A percentile compares a stretch with the other conserved stretches of the same genome.
phyloP scores from a whole-genome alignment of 768 basidiomycete genomes.

The Lactarius hengduanensis region DNA sequence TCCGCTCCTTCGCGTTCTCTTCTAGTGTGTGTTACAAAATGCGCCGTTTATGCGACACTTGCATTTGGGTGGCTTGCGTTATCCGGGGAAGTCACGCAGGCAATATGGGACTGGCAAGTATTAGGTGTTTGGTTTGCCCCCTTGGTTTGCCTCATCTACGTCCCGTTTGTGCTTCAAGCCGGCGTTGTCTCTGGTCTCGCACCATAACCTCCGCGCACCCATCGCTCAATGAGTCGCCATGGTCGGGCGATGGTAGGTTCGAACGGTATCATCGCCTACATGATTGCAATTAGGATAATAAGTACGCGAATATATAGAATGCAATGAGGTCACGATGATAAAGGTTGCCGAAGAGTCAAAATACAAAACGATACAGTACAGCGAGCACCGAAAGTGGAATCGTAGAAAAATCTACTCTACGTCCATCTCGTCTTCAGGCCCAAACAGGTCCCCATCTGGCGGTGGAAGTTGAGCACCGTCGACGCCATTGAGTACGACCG shows the following conservation, averaged over 20 bases:
- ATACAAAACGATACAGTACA: not conserved
- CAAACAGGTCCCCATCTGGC: constrained; percentile 26
- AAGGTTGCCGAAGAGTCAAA: not conserved
- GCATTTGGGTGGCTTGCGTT: constrained; percentile 61
- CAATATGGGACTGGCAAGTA: constrained; percentile 76
- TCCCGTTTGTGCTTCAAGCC: constrained; percentile 71
- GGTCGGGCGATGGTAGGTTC: not conserved
- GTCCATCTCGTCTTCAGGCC: constrained; percentile 33
- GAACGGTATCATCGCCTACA: not conserved
- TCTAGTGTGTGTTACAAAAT: constrained; percentile 34
- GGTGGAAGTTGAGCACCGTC: constrained; percentile 17
- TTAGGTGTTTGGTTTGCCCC: constrained; percentile 82
- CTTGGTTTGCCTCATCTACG: constrained; percentile 75
- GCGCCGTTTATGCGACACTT: constrained; percentile 45
- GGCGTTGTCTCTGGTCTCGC: constrained; percentile 49
- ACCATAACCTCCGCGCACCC: not conserved
- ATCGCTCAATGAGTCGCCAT: not conserved
- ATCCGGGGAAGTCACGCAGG: constrained; percentile 45
- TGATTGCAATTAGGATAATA: not conserved
- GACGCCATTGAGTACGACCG: constrained; percentile 21
- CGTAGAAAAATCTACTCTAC: constrained; percentile 30
- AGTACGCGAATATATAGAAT: not conserved
- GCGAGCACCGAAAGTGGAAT: not conserved
- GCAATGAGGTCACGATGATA: not conserved
- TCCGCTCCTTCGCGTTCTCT: constrained; percentile 38